Evolutionary conservation across 441 rosid genomes (phyloP).

Genomic region (Gossypium schwendimanii): DNA sequence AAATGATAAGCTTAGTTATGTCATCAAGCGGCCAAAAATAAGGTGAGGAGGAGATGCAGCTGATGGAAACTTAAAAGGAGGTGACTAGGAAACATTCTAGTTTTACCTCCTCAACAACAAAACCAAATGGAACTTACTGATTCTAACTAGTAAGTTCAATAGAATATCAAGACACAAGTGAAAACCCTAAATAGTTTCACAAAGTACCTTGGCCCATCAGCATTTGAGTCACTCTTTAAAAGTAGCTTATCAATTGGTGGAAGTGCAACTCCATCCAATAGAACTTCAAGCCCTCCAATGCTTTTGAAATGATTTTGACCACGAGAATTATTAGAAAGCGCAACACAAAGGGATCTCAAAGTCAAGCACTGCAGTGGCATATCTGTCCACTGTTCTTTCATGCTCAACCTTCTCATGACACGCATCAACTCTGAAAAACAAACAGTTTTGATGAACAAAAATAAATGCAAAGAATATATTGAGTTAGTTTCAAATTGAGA

Average conservation of each 20-base stretch:
- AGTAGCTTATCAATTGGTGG: slow-evolving; percentile 41
- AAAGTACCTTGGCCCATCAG: slow-evolving; percentile 41
- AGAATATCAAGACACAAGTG: neutral
- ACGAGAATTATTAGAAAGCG: slow-evolving; percentile 56
- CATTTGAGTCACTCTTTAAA: slow-evolving; percentile 25
- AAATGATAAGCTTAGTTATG: neutral
- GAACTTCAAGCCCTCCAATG: slow-evolving; percentile 82
- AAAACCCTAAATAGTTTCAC: neutral
- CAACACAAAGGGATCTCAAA: slow-evolving; percentile 47
- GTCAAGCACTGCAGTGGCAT: slow-evolving; percentile 53
- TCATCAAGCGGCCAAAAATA: neutral
- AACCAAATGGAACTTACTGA: neutral
- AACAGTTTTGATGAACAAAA: slow-evolving; percentile 5
- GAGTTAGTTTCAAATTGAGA: neutral
- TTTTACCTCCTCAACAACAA: neutral
- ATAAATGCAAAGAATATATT: slow-evolving; percentile 2
- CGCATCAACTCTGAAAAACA: slow-evolving; percentile 63
- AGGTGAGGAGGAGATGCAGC: neutral
- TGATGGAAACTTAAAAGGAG: neutral
- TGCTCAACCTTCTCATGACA: slow-evolving; percentile 60
- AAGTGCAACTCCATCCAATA: slow-evolving; percentile 69
- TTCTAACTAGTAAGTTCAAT: neutral
- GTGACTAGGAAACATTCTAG: neutral
- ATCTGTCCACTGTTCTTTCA: slow-evolving; percentile 62
- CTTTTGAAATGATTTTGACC: slow-evolving; percentile 86